Evolutionary conservation across 1,284 basidiomycete species (phyloP), one percentile per base, ranked within the genome.

Genomic region (Chalciporus piperatoides): DNA sequence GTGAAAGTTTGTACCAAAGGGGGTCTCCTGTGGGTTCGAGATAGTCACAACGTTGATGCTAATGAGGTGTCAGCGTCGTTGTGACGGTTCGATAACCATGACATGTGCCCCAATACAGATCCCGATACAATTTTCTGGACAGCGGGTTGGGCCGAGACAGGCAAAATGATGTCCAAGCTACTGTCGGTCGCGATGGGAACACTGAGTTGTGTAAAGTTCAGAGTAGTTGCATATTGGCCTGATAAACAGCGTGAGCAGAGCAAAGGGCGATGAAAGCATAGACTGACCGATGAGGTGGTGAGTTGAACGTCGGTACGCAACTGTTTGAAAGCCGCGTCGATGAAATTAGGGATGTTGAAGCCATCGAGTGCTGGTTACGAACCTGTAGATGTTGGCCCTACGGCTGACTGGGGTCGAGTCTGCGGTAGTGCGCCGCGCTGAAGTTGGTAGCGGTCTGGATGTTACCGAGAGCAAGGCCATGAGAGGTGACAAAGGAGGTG

Each of bases 81-180:
- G 33, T 17, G 33, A 27, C 39, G 38, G 42, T 9, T n/a, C 15
- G 25, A 37, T 4, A 14, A 21, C 24, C 14, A n/a, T 45, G 39
- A 35, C 10, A 57, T 71, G 14, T 58, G 82, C 81, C 77, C 75
- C 45, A 91, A 68, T 15, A 73, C 66, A 8, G 84, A 74, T 21
- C 74, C 78, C 23, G 77, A 73, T 36, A 91, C 84, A 53, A 91
- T 79, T 57, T 80, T 82, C 65, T 91, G 85, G n/a, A 90, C 88
- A 52, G 91, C 89, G 3, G 89, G 88, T 51, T 79, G 74, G 1
- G 89, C 87, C 44, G 91, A 75, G 40, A 86, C 66, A 7, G 87
- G 88, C 7, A 91, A 71, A 42, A 91, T 77, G 43, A 83, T 63
- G 60, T 86, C 73, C 48, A 89, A 69, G 46, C 73, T 81, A 11